phyloP scores from a whole-genome alignment of 257 asterid genomes.

The Coffea canephora region DNA sequence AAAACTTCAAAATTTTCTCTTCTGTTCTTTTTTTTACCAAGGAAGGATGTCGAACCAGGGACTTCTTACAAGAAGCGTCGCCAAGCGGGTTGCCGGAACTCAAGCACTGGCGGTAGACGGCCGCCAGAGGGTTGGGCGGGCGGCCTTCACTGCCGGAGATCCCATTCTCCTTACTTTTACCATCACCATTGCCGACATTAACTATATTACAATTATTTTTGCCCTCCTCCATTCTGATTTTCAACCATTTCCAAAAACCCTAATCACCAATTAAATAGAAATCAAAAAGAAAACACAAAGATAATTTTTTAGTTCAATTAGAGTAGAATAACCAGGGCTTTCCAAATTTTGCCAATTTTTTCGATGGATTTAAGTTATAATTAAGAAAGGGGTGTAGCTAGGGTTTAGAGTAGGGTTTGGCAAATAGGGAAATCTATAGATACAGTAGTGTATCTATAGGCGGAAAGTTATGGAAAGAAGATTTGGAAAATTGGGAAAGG shows the following conservation, averaged over 20 bases:
- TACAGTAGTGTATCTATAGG: no score
- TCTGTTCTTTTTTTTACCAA: constrained; percentile 39
- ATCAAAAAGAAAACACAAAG: no score
- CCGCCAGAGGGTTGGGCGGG: constrained; percentile 63
- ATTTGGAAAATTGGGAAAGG: background rate
- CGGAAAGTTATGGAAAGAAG: background rate
- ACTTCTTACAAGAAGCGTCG: constrained; percentile 35
- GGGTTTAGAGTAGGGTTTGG: background rate
- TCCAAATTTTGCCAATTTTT: background rate
- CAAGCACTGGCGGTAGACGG: constrained; percentile 42
- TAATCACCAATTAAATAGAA: background rate
- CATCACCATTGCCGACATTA: constrained; percentile 32
- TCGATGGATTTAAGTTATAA: background rate
- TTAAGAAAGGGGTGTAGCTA: constrained; percentile 17
- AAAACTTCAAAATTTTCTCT: background rate
- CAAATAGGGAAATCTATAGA: no score
- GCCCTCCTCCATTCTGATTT: constrained; percentile 88
- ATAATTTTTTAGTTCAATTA: background rate
- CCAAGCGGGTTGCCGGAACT: constrained; percentile 34
- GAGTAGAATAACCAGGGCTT: background rate
- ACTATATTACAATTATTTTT: constrained; percentile 32
- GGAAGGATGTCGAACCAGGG: constrained; percentile 65
- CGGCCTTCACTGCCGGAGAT: constrained; percentile 56
- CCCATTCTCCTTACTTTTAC: constrained; percentile 32
- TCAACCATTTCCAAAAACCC: constrained; percentile 50